Conservation (phyloP, 805 yeast species). For the Saccharomycopsis synnaedendra region DNA sequence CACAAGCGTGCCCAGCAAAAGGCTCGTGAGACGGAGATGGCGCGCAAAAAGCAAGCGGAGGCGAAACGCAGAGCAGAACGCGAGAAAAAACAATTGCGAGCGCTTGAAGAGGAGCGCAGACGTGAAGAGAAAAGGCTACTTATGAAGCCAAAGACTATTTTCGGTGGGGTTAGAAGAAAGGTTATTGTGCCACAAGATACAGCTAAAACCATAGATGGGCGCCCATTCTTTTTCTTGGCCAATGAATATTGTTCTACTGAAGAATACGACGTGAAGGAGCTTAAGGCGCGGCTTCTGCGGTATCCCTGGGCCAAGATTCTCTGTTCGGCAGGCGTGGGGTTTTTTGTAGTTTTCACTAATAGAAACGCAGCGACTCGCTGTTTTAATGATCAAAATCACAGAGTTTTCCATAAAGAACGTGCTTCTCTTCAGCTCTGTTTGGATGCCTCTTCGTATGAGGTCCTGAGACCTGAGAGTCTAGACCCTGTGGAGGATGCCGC, state of each 20-base stretch:
- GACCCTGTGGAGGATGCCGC: constrained; percentile 49
- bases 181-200: constrained; percentile 37
- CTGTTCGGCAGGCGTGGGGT: constrained; percentile 48
- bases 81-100: constrained; percentile 5
- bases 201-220: constrained; percentile 35
- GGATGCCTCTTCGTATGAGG: constrained; percentile 8
- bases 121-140: neutral
- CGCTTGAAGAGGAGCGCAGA: neutral
- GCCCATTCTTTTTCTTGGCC: constrained; percentile 48
- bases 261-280: constrained; percentile 27
- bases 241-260: constrained; percentile 38
- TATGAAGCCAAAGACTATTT: neutral
- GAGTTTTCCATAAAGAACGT: constrained; percentile 22
- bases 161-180: constrained; percentile 10
- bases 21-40: constrained; percentile 4
- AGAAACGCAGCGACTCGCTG: constrained; percentile 48
- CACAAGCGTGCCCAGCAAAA: constrained; percentile 25
- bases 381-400: constrained; percentile 50
- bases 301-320: constrained; percentile 60
- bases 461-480: constrained; percentile 1
- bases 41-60: constrained; percentile 14
- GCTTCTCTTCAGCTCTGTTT: constrained; percentile 8
- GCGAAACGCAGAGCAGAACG: constrained; percentile 16
- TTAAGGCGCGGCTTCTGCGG: constrained; percentile 44
- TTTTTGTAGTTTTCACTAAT: constrained; percentile 58